Conservation (phyloP, 768 basidiomycete species). For the Steccherinum ochraceum region DNA sequence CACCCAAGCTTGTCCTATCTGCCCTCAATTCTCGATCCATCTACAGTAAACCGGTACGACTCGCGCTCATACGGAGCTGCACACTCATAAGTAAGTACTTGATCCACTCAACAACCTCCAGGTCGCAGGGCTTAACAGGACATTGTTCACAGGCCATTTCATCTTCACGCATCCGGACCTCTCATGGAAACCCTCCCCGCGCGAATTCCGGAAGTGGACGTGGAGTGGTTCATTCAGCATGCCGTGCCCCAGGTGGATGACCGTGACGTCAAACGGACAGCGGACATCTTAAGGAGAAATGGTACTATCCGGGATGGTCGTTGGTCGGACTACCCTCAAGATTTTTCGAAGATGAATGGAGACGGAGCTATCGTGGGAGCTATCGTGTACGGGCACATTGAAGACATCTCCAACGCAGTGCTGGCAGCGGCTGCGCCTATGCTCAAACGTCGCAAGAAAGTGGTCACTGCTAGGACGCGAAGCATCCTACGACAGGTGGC, state of each 20-base stretch:
- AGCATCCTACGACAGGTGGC: not conserved
- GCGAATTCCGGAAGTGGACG: not conserved
- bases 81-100: too few relatives aligned
- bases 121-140: too few relatives aligned
- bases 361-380: not conserved
- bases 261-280: not conserved
- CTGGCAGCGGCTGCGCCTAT: not conserved
- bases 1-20: too few relatives aligned
- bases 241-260: not conserved
- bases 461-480: not conserved
- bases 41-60: too few relatives aligned
- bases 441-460: too few relatives aligned
- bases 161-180: too few relatives aligned
- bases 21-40: too few relatives aligned
- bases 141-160: too few relatives aligned
- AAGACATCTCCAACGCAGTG: not conserved
- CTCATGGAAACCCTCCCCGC: not conserved
- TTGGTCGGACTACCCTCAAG: not conserved
- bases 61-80: too few relatives aligned
- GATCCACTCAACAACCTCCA: too few relatives aligned
- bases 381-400: not conserved
- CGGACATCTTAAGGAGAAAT: too few relatives aligned
- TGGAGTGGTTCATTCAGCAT: not conserved
- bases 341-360: not conserved
- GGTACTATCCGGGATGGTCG: not conserved